These are phyloP conservation scores for Penicillium sp. DNA, from an alignment of 2,329 filamentous ascomycete genomes.

Conservation along the genomic window DNA sequence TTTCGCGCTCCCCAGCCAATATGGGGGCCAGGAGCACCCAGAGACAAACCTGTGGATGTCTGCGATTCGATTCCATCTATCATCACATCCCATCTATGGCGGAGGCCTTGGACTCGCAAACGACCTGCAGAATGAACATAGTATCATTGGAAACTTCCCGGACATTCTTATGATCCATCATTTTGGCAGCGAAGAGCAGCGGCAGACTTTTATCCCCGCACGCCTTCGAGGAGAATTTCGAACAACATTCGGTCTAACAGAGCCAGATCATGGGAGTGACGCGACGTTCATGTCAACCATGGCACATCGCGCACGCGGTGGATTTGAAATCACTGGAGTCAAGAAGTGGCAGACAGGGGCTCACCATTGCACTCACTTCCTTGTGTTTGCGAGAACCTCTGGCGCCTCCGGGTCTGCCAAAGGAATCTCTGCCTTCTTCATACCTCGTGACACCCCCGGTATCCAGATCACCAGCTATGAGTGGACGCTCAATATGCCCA, in stretches of 20 bases:
- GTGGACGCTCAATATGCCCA: slow-evolving; percentile 67
- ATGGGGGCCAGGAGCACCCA: slow-evolving; percentile 47
- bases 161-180: slow-evolving; percentile 62
- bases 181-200: slow-evolving; percentile 58
- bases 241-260: slow-evolving; percentile 62
- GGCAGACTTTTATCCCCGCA: slow-evolving; percentile 53
- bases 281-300: slow-evolving; percentile 62
- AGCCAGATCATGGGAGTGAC: slow-evolving; percentile 62
- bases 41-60: slow-evolving; percentile 63
- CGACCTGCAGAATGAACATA: slow-evolving; percentile 64
- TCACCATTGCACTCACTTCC: slow-evolving; percentile 60
- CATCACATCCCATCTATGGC: slow-evolving; percentile 45
- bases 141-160: slow-evolving; percentile 62
- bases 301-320: slow-evolving; percentile 46
- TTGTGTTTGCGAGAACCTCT: slow-evolving; percentile 60
- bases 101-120: slow-evolving; percentile 59
- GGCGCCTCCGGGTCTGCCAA: slow-evolving; percentile 52
- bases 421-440: slow-evolving; percentile 62
- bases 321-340: slow-evolving; percentile 52
- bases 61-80: slow-evolving; percentile 59
- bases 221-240: slow-evolving; percentile 54
- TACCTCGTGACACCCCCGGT: slow-evolving; percentile 54
- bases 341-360: slow-evolving; percentile 68
- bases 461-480: slow-evolving; percentile 58
- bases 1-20: slow-evolving; percentile 56